Evolutionary conservation across 495 filamentous ascomycete genomes (phyloP), one percentile per base, ranked within the genome.

Genomic region (Talaromyces adpressus): DNA sequence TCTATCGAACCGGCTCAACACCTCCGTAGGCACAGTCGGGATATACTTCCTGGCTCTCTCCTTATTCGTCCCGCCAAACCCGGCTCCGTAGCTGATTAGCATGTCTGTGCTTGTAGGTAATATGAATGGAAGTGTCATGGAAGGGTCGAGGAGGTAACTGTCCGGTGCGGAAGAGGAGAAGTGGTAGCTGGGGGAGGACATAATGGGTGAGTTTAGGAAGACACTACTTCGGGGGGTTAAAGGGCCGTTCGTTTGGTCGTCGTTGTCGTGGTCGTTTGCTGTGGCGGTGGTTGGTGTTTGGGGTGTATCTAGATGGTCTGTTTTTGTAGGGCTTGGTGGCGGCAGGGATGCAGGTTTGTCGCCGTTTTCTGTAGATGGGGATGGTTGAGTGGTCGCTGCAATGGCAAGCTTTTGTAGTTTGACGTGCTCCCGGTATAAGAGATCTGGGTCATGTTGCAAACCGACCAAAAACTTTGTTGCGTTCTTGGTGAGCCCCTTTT

Each of bases 21-120:
- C 96, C 73, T 99, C 94, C 2, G 93, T 88, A 25, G 95, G 92
- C 27, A 98, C 91, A 0, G 89, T 96, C 4, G 94, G 94, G n/a
- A 96, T 93, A 69, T 97, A 99, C 75, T 96, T 97, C 62, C 91
- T 81, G 71, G 94, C 94, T 52, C 92, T 81, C 72, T 99, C 94
- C 59, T 88, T 82, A 73, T 99, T 97, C 29, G 93, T 81, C 0
- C 94, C 94, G 4, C 94, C 94, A 66, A 97, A 91, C 12, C 94
- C 94, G 29, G 95, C 93, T 8, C 94, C 94, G 69, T 94, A 99
- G 66, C 85, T 92, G 41, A 99, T 82, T 65, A 97, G 81, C 94
- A 99, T 98, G 72, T 98, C 94, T 16, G 93, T 97, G 63, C 92
- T 95, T 5, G 94, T 96, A 1, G 94, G 94, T 22, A 99, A 80